Evolutionary conservation across 805 yeast species (phyloP).

Genomic region (Blastobotrys peoriensis): DNA sequence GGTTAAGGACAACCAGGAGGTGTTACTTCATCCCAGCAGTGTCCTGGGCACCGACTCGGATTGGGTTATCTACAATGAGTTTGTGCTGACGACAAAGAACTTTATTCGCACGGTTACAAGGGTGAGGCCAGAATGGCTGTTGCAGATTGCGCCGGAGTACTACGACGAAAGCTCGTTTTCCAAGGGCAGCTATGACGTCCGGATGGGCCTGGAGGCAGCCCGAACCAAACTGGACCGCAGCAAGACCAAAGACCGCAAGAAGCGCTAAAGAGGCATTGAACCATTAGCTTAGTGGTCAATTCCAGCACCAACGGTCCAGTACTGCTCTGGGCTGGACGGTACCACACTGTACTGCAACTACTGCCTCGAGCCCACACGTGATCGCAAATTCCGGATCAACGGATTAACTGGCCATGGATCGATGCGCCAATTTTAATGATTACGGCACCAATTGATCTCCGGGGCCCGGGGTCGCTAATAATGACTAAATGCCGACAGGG

Average conservation of each 20-base stretch:
- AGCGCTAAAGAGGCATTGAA: background rate
- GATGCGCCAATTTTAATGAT: too few species aligned
- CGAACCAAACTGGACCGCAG: constrained; percentile 34
- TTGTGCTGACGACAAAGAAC: constrained; percentile 87
- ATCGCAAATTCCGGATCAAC: too few species aligned
- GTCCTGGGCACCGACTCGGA: constrained; percentile 83
- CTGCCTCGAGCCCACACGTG: too few species aligned
- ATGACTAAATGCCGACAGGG: too few species aligned
- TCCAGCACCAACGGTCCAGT: too few species aligned
- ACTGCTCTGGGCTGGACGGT: too few species aligned
- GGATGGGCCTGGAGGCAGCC: constrained; percentile 61
- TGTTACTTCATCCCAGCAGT: constrained; percentile 87
- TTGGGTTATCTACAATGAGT: constrained; percentile 93
- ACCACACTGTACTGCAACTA: too few species aligned
- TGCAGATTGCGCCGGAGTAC: constrained; percentile 72
- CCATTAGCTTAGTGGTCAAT: too few species aligned
- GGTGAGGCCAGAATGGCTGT: constrained; percentile 87
- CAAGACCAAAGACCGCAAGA: constrained; percentile 6
- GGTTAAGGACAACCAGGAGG: constrained; percentile 94
- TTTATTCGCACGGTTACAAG: constrained; percentile 91
- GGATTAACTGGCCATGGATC: too few species aligned
- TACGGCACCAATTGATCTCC: too few species aligned
- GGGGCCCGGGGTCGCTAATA: too few species aligned
- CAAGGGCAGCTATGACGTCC: constrained; percentile 69
- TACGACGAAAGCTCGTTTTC: constrained; percentile 57